phyloP scores from a whole-genome alignment of 257 asterid species.

The Salvia rosmarinus region DNA sequence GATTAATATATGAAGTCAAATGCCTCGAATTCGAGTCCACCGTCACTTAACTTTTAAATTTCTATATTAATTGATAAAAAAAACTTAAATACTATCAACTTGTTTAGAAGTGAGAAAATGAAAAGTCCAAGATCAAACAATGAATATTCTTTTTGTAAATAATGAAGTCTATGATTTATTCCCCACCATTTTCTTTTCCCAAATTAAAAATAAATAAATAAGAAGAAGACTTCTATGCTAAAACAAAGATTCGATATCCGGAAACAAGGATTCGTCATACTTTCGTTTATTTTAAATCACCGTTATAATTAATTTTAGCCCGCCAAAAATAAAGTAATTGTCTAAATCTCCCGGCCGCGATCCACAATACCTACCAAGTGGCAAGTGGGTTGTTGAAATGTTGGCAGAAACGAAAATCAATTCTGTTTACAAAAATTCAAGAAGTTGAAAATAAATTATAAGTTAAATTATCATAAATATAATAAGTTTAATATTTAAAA shows the following conservation, averaged over 20 bases:
- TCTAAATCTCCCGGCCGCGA: neutral
- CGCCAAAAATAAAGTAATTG: neutral
- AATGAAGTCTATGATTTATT: no score
- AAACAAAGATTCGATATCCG: slow-evolving; percentile 14
- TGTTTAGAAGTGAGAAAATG: neutral
- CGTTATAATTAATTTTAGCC: neutral
- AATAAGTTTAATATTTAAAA: neutral
- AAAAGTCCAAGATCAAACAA: no score
- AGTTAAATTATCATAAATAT: neutral
- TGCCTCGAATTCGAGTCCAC: no score
- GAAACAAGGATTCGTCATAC: neutral
- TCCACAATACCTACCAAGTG: neutral
- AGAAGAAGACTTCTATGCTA: slow-evolving; percentile 17
- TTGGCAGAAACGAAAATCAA: neutral
- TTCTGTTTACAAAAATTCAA: neutral
- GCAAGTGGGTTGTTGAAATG: neutral
- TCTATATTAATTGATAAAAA: no score
- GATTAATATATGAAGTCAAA: no score
- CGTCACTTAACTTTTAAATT: no score
- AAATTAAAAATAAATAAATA: no score
- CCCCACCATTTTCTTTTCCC: no score
- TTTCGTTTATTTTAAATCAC: neutral
- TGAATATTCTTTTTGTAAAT: no score
- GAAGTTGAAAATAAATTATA: neutral
- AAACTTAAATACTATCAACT: no score